These are phyloP conservation scores for Sporisorium exsertum DNA, from an alignment of 1,284 basidiomycete species.

Conservation along the genomic window DNA sequence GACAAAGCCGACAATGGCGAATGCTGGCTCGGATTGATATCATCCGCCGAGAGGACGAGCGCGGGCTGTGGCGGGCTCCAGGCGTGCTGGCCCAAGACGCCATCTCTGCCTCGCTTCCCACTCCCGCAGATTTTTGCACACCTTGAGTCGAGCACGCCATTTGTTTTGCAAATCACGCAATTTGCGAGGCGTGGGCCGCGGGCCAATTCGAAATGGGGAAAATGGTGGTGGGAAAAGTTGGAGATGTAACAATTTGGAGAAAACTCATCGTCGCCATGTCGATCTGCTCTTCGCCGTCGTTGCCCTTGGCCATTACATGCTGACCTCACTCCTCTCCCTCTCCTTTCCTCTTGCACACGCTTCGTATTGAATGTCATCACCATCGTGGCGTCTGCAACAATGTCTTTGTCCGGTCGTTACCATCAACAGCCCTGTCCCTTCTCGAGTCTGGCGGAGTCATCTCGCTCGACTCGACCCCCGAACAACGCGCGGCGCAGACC, in stretches of 20 bases:
- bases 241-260: conserved; percentile 9
- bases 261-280: conserved; percentile 5
- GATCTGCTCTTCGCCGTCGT: neutral
- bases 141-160: conserved; percentile 31
- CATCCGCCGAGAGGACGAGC: neutral
- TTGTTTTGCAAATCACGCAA: neutral
- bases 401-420: neutral
- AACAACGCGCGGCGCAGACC: conserved; percentile 15
- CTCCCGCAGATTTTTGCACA: neutral
- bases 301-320: neutral
- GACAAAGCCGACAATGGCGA: no score
- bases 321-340: conserved; percentile 1
- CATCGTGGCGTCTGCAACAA: neutral
- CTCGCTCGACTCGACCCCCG: conserved; percentile 29
- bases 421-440: conserved; percentile 27
- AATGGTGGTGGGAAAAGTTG: neutral
- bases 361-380: neutral
- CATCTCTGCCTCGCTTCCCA: neutral
- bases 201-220: neutral
- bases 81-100: conserved; percentile 19
- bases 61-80: conserved; percentile 31
- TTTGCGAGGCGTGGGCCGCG: conserved; percentile 17
- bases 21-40: conserved; percentile 6
- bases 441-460: conserved; percentile 41
- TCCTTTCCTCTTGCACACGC: neutral